Percentiles rank a stretch among this genome's conserved stretches.
Evolutionary conservation across 1,284 basidiomycete genomes (phyloP).

Genomic region (Prillingera fragicola): DNA sequence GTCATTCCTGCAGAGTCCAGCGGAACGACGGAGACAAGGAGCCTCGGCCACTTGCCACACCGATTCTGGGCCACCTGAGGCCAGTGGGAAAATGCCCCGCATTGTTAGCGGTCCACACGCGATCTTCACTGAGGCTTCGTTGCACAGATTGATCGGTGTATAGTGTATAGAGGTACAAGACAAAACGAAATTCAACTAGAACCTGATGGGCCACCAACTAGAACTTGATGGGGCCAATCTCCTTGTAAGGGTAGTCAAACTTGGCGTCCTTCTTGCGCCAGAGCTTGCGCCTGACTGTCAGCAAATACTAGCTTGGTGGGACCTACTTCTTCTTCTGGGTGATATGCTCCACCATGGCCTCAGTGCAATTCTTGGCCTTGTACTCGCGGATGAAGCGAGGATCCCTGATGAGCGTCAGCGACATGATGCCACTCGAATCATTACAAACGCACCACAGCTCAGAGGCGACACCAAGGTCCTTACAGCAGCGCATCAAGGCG

Average conservation of each 20-base stretch:
- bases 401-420: constrained; percentile 59
- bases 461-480: constrained; percentile 91
- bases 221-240: constrained; percentile 47
- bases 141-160: too few relatives aligned
- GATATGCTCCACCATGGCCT: constrained; percentile 77
- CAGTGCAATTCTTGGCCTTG: constrained; percentile 75
- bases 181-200: too few relatives aligned
- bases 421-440: background rate
- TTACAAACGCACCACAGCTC: constrained; percentile 73
- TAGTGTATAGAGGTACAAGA: too few relatives aligned
- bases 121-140: too few relatives aligned
- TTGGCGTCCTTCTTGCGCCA: constrained; percentile 85
- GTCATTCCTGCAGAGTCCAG: too few relatives aligned
- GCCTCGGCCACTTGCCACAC: too few relatives aligned
- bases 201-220: too few relatives aligned
- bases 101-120: too few relatives aligned
- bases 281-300: constrained; percentile 66
- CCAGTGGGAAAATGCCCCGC: too few relatives aligned
- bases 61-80: too few relatives aligned
- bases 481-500: constrained; percentile 96
- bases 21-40: too few relatives aligned
- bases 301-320: background rate
- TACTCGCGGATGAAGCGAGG: constrained; percentile 92
- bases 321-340: constrained; percentile 83
- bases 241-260: constrained; percentile 80